Conservation (phyloP, 140 eudicot species). For the Flaveria floridana region DNA sequence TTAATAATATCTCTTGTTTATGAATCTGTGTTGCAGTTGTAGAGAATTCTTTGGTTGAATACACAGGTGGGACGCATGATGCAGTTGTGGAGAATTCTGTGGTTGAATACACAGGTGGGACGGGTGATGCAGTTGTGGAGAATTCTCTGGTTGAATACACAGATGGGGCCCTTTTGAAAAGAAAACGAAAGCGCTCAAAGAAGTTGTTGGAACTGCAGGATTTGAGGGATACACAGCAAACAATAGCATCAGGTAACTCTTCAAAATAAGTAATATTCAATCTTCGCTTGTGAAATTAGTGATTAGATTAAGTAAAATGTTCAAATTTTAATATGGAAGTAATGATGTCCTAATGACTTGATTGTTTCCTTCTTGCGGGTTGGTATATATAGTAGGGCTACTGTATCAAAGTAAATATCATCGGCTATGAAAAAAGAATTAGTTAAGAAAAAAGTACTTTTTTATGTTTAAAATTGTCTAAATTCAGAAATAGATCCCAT, state of each 20-base stretch:
- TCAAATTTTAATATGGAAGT: neutral
- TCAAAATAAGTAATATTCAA: slow-evolving; percentile 19
- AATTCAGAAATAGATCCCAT: neutral
- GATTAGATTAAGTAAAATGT: slow-evolving; percentile 4
- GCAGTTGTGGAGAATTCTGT: slow-evolving; percentile 47
- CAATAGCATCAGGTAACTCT: slow-evolving; percentile 44
- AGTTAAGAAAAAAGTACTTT: neutral
- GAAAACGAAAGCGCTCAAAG: slow-evolving; percentile 70
- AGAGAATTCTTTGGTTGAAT: neutral
- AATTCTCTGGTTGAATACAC: slow-evolving; percentile 1
- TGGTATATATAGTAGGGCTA: neutral
- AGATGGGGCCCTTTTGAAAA: slow-evolving; percentile 36
- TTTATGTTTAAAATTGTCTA: neutral
- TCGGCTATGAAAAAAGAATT: neutral
- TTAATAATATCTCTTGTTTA: neutral
- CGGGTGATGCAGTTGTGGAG: slow-evolving; percentile 18
- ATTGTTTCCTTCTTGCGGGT: neutral
- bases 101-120: slow-evolving; percentile 58
- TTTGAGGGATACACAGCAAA: slow-evolving; percentile 46
- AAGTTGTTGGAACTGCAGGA: slow-evolving; percentile 59
- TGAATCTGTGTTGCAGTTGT: slow-evolving; percentile 19
- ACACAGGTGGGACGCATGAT: slow-evolving; percentile 6
- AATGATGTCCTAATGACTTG: slow-evolving; percentile 2
- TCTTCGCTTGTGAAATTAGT: slow-evolving; percentile 17
- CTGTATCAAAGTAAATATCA: neutral